Evolutionary conservation across 495 filamentous ascomycete genomes (phyloP), one percentile per base, ranked within the genome.

Genomic region (Neurospora sp.): DNA sequence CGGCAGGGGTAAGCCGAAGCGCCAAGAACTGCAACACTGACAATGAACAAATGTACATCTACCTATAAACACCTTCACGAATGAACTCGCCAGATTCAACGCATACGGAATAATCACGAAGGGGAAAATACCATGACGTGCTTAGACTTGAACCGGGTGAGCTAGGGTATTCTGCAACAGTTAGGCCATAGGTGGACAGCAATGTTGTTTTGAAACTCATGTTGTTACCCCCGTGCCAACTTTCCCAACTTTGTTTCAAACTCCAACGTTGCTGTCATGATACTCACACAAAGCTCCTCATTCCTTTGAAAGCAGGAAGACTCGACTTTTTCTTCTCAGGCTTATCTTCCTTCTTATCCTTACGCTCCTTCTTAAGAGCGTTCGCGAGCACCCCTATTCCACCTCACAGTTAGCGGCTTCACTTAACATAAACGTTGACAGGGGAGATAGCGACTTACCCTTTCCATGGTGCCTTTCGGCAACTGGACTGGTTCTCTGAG

Each of bases 301-400:
- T 87, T 40, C 86, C 85, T 31, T 83, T 81, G 16, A 89, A 74
- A 6, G 84, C 87, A 20, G 78, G 76, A 18, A 65, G 53, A 11
- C 72, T 73, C 12, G 79, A 76, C 76, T 87, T 88, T 79, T 86
- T 85, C 70, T 87, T 87, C 14, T 84, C 83, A 0, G 79, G 77
- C 73, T 85, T 85, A 71, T 81, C 82, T 5, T 84, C 80, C 69
- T 87, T 84, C 46, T 84, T 85, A 4, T 87, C 84, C 73, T 86
- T 88, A 42, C 84, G 84, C 14, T 85, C 84, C 71, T 86, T 88
- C 38, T 83, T 84, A n/a, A 84, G 80, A 44, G 84, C 79, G 75
- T 89, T 89, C 78, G 89, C 86, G 0, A 88, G 83, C 10, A 88
- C 87, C 16, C 84, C 88, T 89, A 44, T 22, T 27, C 27, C 40